These are phyloP conservation scores for Withania somnifera DNA, from an alignment of 305 asterid genomes.

Conservation along the genomic window DNA sequence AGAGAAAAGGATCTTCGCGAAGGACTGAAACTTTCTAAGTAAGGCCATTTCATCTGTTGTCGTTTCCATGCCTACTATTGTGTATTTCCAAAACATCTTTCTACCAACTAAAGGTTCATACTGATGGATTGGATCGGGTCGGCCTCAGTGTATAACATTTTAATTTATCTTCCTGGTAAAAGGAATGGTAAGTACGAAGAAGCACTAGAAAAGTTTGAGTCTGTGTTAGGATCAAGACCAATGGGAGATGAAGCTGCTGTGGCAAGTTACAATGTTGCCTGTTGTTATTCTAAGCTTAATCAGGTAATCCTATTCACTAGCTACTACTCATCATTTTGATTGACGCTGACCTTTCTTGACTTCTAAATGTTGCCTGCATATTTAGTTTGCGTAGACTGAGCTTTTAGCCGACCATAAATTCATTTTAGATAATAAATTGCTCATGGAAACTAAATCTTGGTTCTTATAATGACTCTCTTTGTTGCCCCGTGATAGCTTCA, in stretches of 20 bases:
- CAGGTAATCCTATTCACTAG: slow-evolving; percentile 30
- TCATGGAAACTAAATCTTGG: neutral
- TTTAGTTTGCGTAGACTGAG: neutral
- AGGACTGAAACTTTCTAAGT: slow-evolving; percentile 71
- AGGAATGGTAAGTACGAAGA: slow-evolving; percentile 75
- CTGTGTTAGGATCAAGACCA: slow-evolving; percentile 81
- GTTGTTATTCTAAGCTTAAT: slow-evolving; percentile 88
- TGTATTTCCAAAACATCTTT: neutral
- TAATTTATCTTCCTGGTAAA: neutral
- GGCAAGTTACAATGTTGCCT: slow-evolving; percentile 87
- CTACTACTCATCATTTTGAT: neutral
- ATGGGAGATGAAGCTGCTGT: slow-evolving; percentile 58
- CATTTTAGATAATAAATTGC: neutral
- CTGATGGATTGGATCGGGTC: neutral
- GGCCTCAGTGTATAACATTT: too few relatives aligned
- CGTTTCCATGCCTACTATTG: neutral
- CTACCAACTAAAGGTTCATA: neutral
- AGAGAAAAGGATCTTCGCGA: slow-evolving; percentile 62
- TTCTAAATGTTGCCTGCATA: neutral
- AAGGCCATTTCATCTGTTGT: slow-evolving; percentile 7
- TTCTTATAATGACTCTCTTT: neutral
- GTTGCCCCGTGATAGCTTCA: slow-evolving; percentile 37
- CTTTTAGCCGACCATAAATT: neutral
- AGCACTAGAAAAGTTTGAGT: slow-evolving; percentile 80
- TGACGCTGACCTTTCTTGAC: neutral